A percentile compares a stretch with the other conserved stretches of the same genome.
Conservation (phyloP, 108 stramenopile genomes). For the Skeletonema menzelii region DNA sequence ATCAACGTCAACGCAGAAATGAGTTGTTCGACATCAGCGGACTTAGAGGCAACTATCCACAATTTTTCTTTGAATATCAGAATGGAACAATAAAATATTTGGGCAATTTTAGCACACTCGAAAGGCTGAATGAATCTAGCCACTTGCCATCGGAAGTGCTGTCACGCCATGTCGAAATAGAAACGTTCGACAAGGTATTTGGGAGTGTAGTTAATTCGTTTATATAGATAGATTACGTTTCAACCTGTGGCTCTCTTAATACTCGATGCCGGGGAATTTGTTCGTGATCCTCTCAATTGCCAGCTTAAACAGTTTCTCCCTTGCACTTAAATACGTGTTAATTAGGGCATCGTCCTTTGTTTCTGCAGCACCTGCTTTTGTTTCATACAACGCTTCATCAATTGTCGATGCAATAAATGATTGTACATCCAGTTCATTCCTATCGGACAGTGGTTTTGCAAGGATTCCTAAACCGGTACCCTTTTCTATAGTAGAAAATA, state of each 20-base stretch:
- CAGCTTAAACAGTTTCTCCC: conserved; percentile 39
- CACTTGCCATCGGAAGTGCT: conserved; percentile 51
- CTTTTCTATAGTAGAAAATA: conserved; percentile 33
- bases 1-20: conserved; percentile 52
- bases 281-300: conserved; percentile 46
- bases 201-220: conserved; percentile 49
- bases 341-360: conserved; percentile 42
- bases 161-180: conserved; percentile 46
- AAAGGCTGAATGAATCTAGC: conserved; percentile 64
- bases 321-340: conserved; percentile 47
- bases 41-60: conserved; percentile 71
- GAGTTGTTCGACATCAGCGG: conserved; percentile 68
- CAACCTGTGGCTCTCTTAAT: conserved; percentile 5
- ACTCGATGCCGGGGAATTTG: conserved; percentile 55
- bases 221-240: conserved; percentile 6
- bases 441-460: conserved; percentile 50
- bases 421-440: conserved; percentile 64
- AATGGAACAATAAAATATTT: conserved; percentile 49
- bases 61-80: conserved; percentile 64
- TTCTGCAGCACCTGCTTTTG: conserved; percentile 43
- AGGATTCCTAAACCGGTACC: conserved; percentile 44
- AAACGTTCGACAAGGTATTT: conserved; percentile 68
- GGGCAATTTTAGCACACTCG: conserved; percentile 57
- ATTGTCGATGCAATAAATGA: conserved; percentile 67
- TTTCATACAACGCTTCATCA: conserved; percentile 57